phyloP scores from a whole-genome alignment of 2,329 filamentous ascomycete genomes.

The Aspergillus ochraceus region DNA sequence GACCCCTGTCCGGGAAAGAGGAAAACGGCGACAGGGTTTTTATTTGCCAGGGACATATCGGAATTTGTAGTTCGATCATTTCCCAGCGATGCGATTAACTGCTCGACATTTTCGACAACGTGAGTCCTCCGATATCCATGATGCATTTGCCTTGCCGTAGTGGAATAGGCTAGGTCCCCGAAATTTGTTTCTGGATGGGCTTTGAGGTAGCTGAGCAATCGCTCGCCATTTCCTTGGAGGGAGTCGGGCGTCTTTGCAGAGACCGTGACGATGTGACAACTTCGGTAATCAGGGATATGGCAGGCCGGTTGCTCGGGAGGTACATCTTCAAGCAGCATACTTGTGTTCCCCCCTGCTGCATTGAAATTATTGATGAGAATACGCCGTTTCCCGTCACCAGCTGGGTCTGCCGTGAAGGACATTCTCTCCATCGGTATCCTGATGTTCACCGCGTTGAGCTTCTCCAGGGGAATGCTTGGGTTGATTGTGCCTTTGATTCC shows the following conservation, averaged over 20 bases:
- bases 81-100: neutral
- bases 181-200: neutral
- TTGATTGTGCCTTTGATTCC: constrained; percentile 60
- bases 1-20: constrained; percentile 40
- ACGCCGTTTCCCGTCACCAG: constrained; percentile 26
- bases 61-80: neutral
- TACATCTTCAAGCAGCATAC: constrained; percentile 60
- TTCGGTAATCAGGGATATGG: constrained; percentile 44
- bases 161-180: constrained; percentile 63
- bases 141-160: constrained; percentile 58
- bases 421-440: constrained; percentile 45
- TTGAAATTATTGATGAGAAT: constrained; percentile 64
- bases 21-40: constrained; percentile 33
- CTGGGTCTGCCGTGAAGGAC: constrained; percentile 16
- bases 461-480: constrained; percentile 28
- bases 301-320: constrained; percentile 55
- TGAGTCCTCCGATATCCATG: constrained; percentile 35
- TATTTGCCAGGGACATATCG: constrained; percentile 45
- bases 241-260: constrained; percentile 54
- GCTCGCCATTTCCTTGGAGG: constrained; percentile 54
- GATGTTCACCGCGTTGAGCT: constrained; percentile 27
- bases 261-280: constrained; percentile 55
- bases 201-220: constrained; percentile 40
- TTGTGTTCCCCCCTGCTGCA: constrained; percentile 69
- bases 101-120: constrained; percentile 18